Conservation (phyloP, 108 stramenopile genomes). For the Cyclotella choctawhatcheeana region DNA sequence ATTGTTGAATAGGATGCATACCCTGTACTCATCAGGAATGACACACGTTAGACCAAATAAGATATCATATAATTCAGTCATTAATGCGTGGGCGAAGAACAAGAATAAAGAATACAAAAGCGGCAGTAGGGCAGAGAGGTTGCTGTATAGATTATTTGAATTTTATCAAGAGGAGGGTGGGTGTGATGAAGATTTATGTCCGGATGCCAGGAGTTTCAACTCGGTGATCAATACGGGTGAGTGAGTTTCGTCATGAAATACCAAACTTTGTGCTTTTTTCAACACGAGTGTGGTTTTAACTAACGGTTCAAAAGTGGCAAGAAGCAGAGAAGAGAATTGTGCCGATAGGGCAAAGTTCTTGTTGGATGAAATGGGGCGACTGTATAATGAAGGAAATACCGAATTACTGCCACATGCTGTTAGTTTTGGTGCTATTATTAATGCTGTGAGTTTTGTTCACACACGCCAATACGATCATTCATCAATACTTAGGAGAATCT, state of each 20-base stretch:
- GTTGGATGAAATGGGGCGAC: slow-evolving; percentile 51
- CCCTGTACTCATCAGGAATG: slow-evolving; percentile 28
- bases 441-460: slow-evolving; percentile 16
- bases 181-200: slow-evolving; percentile 24
- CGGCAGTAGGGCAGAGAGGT: slow-evolving; percentile 38
- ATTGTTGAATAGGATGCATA: slow-evolving; percentile 40
- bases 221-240: slow-evolving; percentile 43
- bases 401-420: slow-evolving; percentile 48
- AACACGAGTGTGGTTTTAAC: too few relatives aligned
- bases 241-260: too few relatives aligned
- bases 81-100: slow-evolving; percentile 59
- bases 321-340: slow-evolving; percentile 35
- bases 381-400: slow-evolving; percentile 43
- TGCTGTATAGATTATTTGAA: slow-evolving; percentile 54
- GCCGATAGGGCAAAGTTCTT: slow-evolving; percentile 48
- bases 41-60: slow-evolving; percentile 64
- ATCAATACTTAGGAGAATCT: too few relatives aligned
- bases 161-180: slow-evolving; percentile 25
- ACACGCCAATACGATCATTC: too few relatives aligned
- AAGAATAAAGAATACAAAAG: slow-evolving; percentile 34
- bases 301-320: slow-evolving; percentile 37
- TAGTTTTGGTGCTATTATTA: slow-evolving; percentile 57
- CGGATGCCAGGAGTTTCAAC: slow-evolving; percentile 40
- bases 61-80: slow-evolving; percentile 65
- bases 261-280: too few relatives aligned